Evolutionary conservation across 2,329 filamentous ascomycete genomes (phyloP).

Genomic region (Fusarium hainanense): DNA sequence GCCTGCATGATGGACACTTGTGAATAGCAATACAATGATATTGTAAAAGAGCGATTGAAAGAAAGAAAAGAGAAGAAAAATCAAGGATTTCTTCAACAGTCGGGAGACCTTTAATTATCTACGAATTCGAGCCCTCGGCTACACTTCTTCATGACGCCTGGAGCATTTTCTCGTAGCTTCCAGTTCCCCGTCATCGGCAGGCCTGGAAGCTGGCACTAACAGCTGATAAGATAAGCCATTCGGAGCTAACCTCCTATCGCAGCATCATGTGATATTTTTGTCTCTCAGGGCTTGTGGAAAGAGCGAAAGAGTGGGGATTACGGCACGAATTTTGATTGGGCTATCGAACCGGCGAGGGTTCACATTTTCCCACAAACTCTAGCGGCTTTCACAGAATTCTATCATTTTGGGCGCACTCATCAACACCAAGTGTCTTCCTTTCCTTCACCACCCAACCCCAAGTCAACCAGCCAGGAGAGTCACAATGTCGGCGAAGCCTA

Average conservation of each 20-base stretch:
- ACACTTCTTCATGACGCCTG: slow-evolving; percentile 44
- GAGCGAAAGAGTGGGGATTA: background rate
- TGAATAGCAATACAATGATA: slow-evolving; percentile 8
- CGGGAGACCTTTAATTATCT: slow-evolving; percentile 37
- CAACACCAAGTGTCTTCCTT: slow-evolving; percentile 54
- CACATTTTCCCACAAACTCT: slow-evolving; percentile 59
- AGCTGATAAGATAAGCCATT: background rate
- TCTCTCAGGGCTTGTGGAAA: slow-evolving; percentile 28
- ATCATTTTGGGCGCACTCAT: slow-evolving; percentile 53
- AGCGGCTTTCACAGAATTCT: slow-evolving; percentile 56
- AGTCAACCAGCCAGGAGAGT: slow-evolving; percentile 59
- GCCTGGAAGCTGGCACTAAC: background rate
- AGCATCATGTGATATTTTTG: slow-evolving; percentile 52
- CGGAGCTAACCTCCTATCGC: slow-evolving; percentile 37
- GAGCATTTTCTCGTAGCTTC: slow-evolving; percentile 57
- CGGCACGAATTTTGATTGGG: slow-evolving; percentile 4
- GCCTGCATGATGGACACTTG: slow-evolving; percentile 53
- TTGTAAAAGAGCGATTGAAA: slow-evolving; percentile 1
- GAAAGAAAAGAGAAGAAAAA: slow-evolving; percentile 9
- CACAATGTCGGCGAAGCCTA: slow-evolving; percentile 79
- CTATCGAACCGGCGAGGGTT: slow-evolving; percentile 55
- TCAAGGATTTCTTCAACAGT: slow-evolving; percentile 4
- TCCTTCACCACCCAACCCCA: slow-evolving; percentile 51
- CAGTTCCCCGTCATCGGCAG: slow-evolving; percentile 36
- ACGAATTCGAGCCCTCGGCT: slow-evolving; percentile 26